Conservation (phyloP, 768 basidiomycete genomes). For the Coprinopsis strossmayeri region DNA sequence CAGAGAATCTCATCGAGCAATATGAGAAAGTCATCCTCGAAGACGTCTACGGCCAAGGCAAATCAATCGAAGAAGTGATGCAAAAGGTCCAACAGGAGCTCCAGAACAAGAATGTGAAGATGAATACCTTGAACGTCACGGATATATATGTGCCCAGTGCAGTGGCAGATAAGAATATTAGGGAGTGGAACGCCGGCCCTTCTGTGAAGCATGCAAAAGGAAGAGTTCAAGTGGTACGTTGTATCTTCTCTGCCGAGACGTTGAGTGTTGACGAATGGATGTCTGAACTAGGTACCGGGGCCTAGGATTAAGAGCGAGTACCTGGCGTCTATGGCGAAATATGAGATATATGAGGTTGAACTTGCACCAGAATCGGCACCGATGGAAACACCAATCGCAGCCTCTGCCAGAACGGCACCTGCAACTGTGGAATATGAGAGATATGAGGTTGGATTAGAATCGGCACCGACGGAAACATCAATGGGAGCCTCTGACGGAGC, state of each 20-base stretch:
- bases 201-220: conserved; percentile 11
- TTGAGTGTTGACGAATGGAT: no score
- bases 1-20: conserved; percentile 20
- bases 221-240: conserved; percentile 4
- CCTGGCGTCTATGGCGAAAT: neutral
- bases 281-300: no score
- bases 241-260: no score
- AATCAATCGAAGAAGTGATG: conserved; percentile 17
- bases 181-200: conserved; percentile 14
- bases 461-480: no score
- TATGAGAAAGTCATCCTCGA: conserved; percentile 21
- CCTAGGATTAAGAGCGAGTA: neutral
- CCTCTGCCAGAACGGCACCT: no score
- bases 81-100: conserved; percentile 17
- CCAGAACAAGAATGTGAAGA: conserved; percentile 14
- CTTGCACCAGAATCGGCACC: no score
- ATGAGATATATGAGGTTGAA: no score
- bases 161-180: conserved; percentile 13
- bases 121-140: conserved; percentile 21
- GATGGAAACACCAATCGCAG: no score
- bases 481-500: no score
- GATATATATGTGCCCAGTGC: conserved; percentile 17
- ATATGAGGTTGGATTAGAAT: no score
- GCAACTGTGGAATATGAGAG: no score
- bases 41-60: conserved; percentile 20